These are phyloP conservation scores for Cercospora berteroae DNA, from an alignment of 2,329 filamentous ascomycete species.

Conservation along the genomic window DNA sequence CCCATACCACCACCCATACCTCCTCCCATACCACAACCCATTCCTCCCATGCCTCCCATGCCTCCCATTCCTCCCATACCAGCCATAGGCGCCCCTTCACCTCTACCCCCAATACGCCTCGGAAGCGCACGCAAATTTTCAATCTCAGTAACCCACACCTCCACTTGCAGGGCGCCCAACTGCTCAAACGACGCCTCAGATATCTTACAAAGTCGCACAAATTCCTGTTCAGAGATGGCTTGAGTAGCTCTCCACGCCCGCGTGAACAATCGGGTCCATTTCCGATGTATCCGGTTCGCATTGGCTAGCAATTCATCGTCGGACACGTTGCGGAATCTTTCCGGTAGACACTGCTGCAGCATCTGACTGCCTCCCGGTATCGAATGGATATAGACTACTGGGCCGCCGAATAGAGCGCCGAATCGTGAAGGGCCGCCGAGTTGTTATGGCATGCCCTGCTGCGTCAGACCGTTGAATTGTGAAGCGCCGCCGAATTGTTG, in stretches of 20 bases:
- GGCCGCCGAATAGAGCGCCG: too few species aligned
- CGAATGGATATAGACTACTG: too few species aligned
- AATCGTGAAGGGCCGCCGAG: too few species aligned
- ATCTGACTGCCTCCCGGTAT: too few species aligned
- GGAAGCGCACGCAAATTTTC: background rate
- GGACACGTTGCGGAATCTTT: background rate
- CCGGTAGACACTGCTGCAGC: too few species aligned
- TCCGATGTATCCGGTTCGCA: background rate
- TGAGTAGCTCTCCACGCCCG: background rate
- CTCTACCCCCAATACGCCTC: background rate
- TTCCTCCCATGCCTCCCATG: too few species aligned
- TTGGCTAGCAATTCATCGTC: background rate
- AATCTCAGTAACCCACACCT: background rate
- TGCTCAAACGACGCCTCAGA: background rate
- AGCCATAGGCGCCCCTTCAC: background rate
- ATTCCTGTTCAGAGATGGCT: background rate
- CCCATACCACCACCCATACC: too few species aligned
- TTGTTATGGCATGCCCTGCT: background rate
- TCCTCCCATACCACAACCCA: too few species aligned
- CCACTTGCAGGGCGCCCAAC: background rate
- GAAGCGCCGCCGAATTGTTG: too few species aligned
- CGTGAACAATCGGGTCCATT: background rate
- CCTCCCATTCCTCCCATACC: too few species aligned
- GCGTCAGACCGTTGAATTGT: too few species aligned
- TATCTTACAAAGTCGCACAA: background rate